Evolutionary conservation across 805 yeast genomes (phyloP), one percentile per base, ranked within the genome.

Genomic region (Candida wancherniae): DNA sequence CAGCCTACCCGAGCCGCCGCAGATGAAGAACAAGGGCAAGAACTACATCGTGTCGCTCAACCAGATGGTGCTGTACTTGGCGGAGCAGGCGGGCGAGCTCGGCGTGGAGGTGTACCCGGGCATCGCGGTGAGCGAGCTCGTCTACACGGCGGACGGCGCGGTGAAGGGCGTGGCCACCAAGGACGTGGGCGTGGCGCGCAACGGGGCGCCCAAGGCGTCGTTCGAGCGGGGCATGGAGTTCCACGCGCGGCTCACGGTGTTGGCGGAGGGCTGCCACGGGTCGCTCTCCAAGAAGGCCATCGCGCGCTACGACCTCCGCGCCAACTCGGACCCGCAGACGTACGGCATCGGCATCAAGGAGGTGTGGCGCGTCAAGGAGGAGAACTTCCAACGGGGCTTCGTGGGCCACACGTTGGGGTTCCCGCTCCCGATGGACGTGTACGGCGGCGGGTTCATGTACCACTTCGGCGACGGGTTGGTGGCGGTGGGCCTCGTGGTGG

Each of bases 181-280:
- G 46, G 98, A 92, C 56, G 75, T 81, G 77, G 98, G 98, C 10
- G 62, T 92, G 11, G 71, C 78, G 29, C 80, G 77, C 45, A 59
- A 70, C 35, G 96, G 95, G 12, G 53, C 64, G 19, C 94, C 95
- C 18, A 84, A 80, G 48, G 83, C 73, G 42, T 67, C 75, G n/a
- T 92, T 85, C 57, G 96, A 92, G 58, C 73, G 95, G 43, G 98
- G 98, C 15, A 84, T 92, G 96, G 97, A 86, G 58, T 92, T 92
- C 58, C 92, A 81, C 46, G 85, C 98, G 4, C 75, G 92, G 47
- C 68, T 80, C 37, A 88, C 97, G 0, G 82, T 92, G 11, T 69
- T 92, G 19, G 95, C 95, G 4, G 98, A 92, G 61, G 98, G 98
- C n/a, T 92, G 98, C 54, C 97, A 88, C 58, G 98, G 98, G 0